These are phyloP conservation scores for Carex myosuroides DNA, from an alignment of 176 grass and related monocot genomes.

Conservation along the genomic window DNA sequence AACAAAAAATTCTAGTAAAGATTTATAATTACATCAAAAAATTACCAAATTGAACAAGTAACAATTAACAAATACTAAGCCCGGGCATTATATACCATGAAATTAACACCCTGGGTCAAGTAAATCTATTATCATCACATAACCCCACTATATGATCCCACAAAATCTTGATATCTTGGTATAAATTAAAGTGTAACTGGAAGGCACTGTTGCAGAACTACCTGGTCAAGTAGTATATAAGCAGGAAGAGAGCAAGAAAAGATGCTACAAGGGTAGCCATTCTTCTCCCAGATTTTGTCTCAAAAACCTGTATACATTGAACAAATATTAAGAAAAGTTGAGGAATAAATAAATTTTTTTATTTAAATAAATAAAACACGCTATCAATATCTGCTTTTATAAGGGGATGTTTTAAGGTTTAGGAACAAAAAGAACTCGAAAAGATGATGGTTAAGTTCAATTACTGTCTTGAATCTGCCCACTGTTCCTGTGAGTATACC, in stretches of 20 bases:
- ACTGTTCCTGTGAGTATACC: conserved; percentile 94
- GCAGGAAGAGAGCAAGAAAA: conserved; percentile 72
- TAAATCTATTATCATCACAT: neutral
- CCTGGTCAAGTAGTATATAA: conserved; percentile 88
- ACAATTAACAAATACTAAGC: neutral
- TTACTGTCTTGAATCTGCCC: conserved; percentile 92
- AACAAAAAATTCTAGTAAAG: neutral
- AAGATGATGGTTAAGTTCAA: neutral
- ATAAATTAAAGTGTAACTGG: neutral
- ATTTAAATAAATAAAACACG: neutral
- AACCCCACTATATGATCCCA: neutral
- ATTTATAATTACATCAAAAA: neutral
- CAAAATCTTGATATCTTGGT: neutral
- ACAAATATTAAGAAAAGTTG: neutral
- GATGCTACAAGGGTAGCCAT: conserved; percentile 84
- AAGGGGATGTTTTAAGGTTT: neutral
- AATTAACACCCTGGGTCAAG: neutral
- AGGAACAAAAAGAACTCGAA: neutral
- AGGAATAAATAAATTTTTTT: neutral
- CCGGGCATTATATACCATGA: neutral
- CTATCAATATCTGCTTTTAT: neutral
- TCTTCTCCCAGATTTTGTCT: conserved; percentile 91
- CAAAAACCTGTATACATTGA: conserved; percentile 48
- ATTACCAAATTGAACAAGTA: neutral
- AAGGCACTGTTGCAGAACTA: conserved; percentile 21